Evolutionary conservation across 331 rosid genomes (phyloP).

Genomic region (Saraca asoca): DNA sequence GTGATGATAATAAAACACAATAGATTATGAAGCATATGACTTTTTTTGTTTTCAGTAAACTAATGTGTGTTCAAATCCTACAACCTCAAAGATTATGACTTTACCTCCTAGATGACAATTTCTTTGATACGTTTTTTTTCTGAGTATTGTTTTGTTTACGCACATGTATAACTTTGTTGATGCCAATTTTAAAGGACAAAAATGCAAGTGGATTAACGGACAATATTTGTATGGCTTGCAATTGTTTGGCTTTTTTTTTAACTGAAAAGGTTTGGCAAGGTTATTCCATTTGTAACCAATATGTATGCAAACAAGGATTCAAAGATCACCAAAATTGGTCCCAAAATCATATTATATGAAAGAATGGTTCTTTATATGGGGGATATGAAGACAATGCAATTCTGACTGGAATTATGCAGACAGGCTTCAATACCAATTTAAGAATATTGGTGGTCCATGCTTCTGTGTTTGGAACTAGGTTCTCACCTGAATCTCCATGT

Average conservation of each 20-base stretch:
- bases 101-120: constrained; percentile 8
- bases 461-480: constrained; percentile 24
- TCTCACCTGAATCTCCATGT: constrained; percentile 51
- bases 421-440: constrained; percentile 29
- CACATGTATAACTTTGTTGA: constrained; percentile 35
- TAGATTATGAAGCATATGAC: too few species aligned
- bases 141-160: constrained; percentile 26
- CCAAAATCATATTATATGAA: constrained; percentile 35
- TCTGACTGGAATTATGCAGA: constrained; percentile 44
- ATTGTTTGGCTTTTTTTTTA: constrained; percentile 28
- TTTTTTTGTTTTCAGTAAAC: too few species aligned
- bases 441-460: constrained; percentile 50
- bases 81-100: too few species aligned
- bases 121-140: constrained; percentile 17
- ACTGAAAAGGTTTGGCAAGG: constrained; percentile 22
- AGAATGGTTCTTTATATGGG: constrained; percentile 24
- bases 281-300: constrained; percentile 1
- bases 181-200: constrained; percentile 30
- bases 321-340: constrained; percentile 44
- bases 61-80: too few species aligned
- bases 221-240: constrained; percentile 20
- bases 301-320: constrained; percentile 36
- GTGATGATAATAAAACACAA: too few species aligned
- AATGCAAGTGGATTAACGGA: constrained; percentile 23
- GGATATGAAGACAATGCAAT: constrained; percentile 13